Base-by-base conservation (phyloP, 805 yeast genomes). In the Ogataea parapolymorpha region DNA sequence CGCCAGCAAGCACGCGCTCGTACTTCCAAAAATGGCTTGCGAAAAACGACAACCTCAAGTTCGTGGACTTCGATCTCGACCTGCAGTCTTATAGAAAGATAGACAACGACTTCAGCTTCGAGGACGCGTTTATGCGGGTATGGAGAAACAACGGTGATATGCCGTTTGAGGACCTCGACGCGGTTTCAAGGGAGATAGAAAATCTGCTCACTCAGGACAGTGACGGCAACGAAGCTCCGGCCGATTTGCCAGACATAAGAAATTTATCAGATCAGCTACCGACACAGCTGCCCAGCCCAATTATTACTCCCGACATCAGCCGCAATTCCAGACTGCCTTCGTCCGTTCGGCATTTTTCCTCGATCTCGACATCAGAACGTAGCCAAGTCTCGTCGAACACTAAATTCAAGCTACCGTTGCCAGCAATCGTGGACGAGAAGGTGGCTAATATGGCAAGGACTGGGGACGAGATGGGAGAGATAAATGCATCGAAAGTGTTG, bases 11-110 rank as follows among this genome's bases (percentile, higher is more conserved):
- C 4, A 50, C 64, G 1, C 47, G 58, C 32, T 18, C 41, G 5
- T 37, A 27, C 25, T 54, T 55, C 39, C 51, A 54, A 17, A 47
- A 61, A 9, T 65, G 68, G 62, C 45, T 53, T 5, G 27, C 37
- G 9, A 48, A 60, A 11, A 73, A 72, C 47, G 68, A 71, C 48
- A 51, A 55, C 34, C 58, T 75, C 9, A 65, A 62, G 7, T 81
- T 79, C 55, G 70, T 80, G 11, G 64, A 70, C 27, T 66, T 77
- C n/a, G 79, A 78, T 23, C 65, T 81, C 13, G 74, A 79, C 51
- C 74, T 82, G 17, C 81, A 79, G 40, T 65, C 63, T 33, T 80
- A 80, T 55, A 67, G 87, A 53, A 70, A 80, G 51, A 72, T 80
- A 32, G 82, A 78, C 37, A 63, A 62, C 32, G 82, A 77, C 2